Percentiles rank a stretch among this genome's conserved stretches.
Evolutionary conservation across 441 rosid species (phyloP).

Genomic region (Gossypium laxum): DNA sequence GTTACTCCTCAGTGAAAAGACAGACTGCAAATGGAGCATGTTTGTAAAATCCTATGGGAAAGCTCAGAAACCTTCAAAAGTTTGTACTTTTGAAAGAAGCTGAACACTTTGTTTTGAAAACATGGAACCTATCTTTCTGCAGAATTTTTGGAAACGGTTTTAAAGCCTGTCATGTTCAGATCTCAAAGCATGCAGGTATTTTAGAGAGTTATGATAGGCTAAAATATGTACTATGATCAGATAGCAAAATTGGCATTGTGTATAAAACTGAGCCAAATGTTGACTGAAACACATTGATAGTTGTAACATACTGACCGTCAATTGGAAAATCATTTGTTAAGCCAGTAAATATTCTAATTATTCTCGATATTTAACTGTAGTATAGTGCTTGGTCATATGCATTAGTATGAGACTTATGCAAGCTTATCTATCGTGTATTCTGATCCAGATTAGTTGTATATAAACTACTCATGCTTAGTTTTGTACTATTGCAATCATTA

Average conservation of each 20-base stretch:
- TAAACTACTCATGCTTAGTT: neutral
- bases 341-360: neutral
- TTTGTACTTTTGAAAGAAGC: neutral
- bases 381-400: neutral
- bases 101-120: neutral
- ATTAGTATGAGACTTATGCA: neutral
- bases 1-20: neutral
- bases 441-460: neutral
- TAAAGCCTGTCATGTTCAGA: neutral
- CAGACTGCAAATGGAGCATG: neutral
- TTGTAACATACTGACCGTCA: neutral
- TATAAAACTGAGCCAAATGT: neutral
- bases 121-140: neutral
- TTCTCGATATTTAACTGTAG: neutral
- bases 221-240: neutral
- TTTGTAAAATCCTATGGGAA: neutral
- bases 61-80: neutral
- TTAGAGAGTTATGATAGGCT: neutral
- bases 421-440: neutral
- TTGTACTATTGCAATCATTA: neutral
- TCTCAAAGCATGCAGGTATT: neutral
- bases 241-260: neutral
- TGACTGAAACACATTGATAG: neutral
- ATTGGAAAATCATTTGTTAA: neutral
- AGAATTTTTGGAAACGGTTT: neutral